Evolutionary conservation across 805 yeast species (phyloP).

Genomic region (Barnettozyma botsteinii): DNA sequence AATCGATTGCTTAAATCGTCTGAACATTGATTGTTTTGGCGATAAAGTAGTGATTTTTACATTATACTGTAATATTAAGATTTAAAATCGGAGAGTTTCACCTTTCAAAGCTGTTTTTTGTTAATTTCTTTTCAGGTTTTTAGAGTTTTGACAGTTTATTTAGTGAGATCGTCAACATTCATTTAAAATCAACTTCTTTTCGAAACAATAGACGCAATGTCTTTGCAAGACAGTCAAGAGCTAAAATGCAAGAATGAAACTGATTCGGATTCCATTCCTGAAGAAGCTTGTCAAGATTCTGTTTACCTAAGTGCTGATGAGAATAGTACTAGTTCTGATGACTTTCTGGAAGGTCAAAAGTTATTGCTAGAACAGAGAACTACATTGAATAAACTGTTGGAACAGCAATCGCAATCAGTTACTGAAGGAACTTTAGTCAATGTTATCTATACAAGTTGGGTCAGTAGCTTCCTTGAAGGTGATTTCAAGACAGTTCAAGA

Average conservation of each 20-base stretch:
- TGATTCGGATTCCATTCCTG: too few species aligned
- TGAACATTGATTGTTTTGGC: too few species aligned
- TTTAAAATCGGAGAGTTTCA: too few species aligned
- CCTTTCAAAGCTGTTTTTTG: too few species aligned
- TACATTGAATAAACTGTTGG: constrained; percentile 7
- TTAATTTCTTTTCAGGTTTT: too few species aligned
- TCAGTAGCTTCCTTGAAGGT: constrained; percentile 7
- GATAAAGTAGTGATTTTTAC: too few species aligned
- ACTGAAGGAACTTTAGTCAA: constrained; percentile 15
- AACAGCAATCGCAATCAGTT: constrained; percentile 1
- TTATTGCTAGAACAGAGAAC: constrained; percentile 15
- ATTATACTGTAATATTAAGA: too few species aligned
- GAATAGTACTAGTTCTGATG: neutral
- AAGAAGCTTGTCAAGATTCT: constrained; percentile 2
- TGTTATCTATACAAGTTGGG: constrained; percentile 17
- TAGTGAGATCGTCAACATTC: too few species aligned
- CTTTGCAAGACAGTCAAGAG: neutral
- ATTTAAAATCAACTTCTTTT: too few species aligned
- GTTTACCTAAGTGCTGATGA: constrained; percentile 5
- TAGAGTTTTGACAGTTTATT: too few species aligned
- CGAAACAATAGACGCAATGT: too few species aligned
- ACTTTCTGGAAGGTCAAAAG: neutral
- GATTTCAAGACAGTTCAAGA: constrained; percentile 9
- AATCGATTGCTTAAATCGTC: too few species aligned
- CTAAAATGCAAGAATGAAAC: neutral